Conservation (phyloP, 306 rosid species). For the Rosa persica region DNA sequence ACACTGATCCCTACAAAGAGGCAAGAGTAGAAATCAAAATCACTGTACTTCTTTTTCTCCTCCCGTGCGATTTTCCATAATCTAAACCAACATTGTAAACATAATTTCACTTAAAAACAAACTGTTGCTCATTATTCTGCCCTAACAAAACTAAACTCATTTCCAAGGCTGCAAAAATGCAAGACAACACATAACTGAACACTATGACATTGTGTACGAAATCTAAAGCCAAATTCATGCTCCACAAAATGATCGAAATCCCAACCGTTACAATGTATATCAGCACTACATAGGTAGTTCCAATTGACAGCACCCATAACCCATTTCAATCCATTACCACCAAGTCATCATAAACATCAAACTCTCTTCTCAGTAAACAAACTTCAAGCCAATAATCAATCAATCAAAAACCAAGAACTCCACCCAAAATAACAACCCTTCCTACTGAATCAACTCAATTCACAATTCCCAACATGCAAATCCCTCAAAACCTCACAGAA, state of each 20-base stretch:
- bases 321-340: background rate
- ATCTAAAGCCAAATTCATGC: background rate
- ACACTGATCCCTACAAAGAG: slow-evolving; percentile 33
- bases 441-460: background rate
- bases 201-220: background rate
- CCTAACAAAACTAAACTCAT: slow-evolving; percentile 2
- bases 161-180: background rate
- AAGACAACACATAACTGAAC: background rate
- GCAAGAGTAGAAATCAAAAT: slow-evolving; percentile 8
- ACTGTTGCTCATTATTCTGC: background rate
- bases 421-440: too few species aligned
- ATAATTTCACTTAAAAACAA: background rate
- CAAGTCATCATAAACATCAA: background rate
- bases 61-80: background rate
- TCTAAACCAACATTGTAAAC: background rate
- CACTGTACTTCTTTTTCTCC: background rate
- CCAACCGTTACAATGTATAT: background rate
- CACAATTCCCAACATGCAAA: slow-evolving; percentile 12
- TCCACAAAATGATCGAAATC: background rate
- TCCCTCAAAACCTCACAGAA: slow-evolving; percentile 15
- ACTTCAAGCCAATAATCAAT: slow-evolving; percentile 7
- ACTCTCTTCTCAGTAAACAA: background rate
- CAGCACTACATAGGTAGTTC: background rate
- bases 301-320: background rate
- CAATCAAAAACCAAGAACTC: background rate